phyloP scores from a whole-genome alignment of 1,284 basidiomycete species.

The Irpex rosettiformis region DNA sequence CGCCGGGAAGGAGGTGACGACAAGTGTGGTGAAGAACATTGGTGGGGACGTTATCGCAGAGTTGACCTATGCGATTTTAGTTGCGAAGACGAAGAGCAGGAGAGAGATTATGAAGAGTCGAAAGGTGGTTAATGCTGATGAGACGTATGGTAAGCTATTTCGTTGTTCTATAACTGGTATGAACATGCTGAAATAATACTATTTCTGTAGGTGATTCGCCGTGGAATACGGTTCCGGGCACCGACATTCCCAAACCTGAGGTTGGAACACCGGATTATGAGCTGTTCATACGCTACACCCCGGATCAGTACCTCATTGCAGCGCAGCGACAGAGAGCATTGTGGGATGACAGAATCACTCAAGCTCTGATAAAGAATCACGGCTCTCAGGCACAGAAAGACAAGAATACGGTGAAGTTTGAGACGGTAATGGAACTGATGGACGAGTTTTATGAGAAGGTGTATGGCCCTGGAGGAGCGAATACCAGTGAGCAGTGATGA shows the following conservation, averaged over 20 bases:
- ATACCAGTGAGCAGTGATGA: neutral
- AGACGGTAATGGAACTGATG: constrained; percentile 11
- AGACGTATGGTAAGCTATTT: constrained; percentile 21
- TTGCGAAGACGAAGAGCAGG: constrained; percentile 27
- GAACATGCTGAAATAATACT: neutral
- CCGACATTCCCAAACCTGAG: constrained; percentile 9
- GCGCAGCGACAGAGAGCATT: neutral
- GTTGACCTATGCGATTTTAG: constrained; percentile 26
- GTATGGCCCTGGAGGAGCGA: neutral
- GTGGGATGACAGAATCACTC: constrained; percentile 7
- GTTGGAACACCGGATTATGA: neutral
- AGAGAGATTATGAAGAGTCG: constrained; percentile 27
- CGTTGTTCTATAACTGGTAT: neutral
- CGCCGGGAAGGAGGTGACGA: constrained; percentile 8
- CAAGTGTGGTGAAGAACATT: constrained; percentile 19
- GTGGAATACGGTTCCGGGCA: constrained; percentile 9
- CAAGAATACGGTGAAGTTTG: neutral
- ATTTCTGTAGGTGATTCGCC: constrained; percentile 8
- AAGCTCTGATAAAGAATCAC: constrained; percentile 1
- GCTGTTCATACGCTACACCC: constrained; percentile 3
- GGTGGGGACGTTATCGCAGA: constrained; percentile 23
- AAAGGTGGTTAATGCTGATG: constrained; percentile 13
- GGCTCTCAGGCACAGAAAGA: neutral
- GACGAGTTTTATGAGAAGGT: constrained; percentile 4
- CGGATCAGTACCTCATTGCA: constrained; percentile 8